These are phyloP conservation scores for Jimgerdemannia lactiflua DNA, from an alignment of 192 early-diverging fungal genomes.

Conservation along the genomic window DNA sequence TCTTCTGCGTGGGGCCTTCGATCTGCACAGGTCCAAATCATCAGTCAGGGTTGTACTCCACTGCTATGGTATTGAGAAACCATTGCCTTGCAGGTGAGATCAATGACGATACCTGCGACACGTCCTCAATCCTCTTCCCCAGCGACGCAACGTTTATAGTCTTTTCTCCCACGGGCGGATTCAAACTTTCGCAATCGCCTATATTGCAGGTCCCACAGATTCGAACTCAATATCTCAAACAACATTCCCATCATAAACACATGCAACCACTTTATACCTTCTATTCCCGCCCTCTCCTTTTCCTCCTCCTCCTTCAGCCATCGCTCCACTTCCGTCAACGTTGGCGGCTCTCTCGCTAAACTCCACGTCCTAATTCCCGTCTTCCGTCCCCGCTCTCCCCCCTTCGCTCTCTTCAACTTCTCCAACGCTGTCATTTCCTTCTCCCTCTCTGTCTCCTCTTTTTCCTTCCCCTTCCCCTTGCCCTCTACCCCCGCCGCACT, in stretches of 20 bases:
- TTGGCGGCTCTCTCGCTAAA: constrained; percentile 38
- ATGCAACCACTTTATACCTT: no score
- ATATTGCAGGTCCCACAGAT: not conserved
- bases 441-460: not conserved
- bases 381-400: not conserved
- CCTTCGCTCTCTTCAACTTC: not conserved
- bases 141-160: not conserved
- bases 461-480: constrained; percentile 13
- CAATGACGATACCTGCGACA: constrained; percentile 1
- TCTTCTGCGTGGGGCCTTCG: constrained; percentile 62
- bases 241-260: no score
- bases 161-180: not conserved
- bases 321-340: constrained; percentile 8
- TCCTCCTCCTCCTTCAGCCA: constrained; percentile 45
- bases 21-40: constrained; percentile 25
- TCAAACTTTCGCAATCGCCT: not conserved
- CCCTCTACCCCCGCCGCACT: not conserved
- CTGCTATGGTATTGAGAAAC: no score
- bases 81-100: not conserved
- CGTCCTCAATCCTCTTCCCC: not conserved
- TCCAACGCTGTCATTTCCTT: not conserved
- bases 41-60: no score
- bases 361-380: constrained; percentile 29
- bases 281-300: constrained; percentile 19
- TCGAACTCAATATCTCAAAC: no score